These are phyloP conservation scores for Cantharellus anzutake DNA, from an alignment of 768 basidiomycete species.

Conservation along the genomic window DNA sequence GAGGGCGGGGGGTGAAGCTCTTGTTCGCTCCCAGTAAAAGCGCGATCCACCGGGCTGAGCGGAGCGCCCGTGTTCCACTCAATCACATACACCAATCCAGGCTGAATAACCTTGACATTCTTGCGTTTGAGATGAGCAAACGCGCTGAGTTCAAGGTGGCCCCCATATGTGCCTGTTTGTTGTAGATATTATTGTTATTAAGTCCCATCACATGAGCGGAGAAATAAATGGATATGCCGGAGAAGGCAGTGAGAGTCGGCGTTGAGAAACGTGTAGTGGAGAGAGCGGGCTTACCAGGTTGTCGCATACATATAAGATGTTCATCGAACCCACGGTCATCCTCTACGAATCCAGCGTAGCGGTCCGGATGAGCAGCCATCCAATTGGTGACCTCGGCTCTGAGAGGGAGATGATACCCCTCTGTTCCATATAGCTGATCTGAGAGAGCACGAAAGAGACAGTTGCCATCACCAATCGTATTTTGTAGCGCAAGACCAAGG, in stretches of 20 bases:
- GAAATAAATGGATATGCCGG: not conserved
- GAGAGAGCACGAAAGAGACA: slow-evolving; percentile 83
- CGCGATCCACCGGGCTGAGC: not conserved
- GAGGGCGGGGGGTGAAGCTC: slow-evolving; percentile 8
- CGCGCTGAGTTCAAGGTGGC: slow-evolving; percentile 83
- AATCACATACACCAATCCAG: slow-evolving; percentile 79
- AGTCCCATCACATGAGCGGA: not conserved
- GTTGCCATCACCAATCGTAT: slow-evolving; percentile 39
- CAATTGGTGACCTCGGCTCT: slow-evolving; percentile 67
- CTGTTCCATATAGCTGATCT: slow-evolving; percentile 70
- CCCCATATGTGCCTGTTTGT: slow-evolving; percentile 62
- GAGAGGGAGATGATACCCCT: slow-evolving; percentile 45
- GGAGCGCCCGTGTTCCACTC: slow-evolving; percentile 48
- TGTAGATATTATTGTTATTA: not conserved
- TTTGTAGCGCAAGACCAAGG: not conserved
- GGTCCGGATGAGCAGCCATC: slow-evolving; percentile 45
- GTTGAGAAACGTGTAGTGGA: slow-evolving; percentile 1
- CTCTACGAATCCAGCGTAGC: slow-evolving; percentile 79
- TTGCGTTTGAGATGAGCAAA: slow-evolving; percentile 65
- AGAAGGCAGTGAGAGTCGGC: not conserved
- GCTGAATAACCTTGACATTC: slow-evolving; percentile 84
- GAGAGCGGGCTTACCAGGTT: slow-evolving; percentile 34
- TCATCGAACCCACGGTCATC: slow-evolving; percentile 56
- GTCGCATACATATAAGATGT: slow-evolving; percentile 60
- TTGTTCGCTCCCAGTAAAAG: not conserved